phyloP scores from a whole-genome alignment of 164 flowering plant species.

The Euptelea pleiosperma region DNA sequence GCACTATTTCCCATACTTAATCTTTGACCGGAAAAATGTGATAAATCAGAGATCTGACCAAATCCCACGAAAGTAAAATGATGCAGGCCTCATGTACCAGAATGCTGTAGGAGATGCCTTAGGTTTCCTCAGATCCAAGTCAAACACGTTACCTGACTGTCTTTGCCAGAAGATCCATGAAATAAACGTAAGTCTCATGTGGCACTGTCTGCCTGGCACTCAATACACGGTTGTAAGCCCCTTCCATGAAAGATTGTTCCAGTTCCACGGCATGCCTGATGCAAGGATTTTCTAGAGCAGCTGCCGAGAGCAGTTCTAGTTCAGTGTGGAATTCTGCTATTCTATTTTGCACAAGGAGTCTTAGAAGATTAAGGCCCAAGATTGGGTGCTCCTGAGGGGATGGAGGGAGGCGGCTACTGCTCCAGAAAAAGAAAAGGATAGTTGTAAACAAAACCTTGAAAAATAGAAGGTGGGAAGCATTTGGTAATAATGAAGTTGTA shows the following conservation, averaged over 20 bases:
- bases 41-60: no score
- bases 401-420: slow-evolving; percentile 63
- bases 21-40: no score
- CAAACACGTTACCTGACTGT: slow-evolving; percentile 60
- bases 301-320: slow-evolving; percentile 67
- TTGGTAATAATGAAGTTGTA: background rate
- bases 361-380: slow-evolving; percentile 84
- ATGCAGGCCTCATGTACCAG: no score
- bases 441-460: background rate
- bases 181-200: slow-evolving; percentile 70
- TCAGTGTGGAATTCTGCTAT: slow-evolving; percentile 95
- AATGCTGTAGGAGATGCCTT: no score
- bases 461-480: background rate
- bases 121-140: no score
- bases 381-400: slow-evolving; percentile 80
- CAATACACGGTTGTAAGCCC: slow-evolving; percentile 85
- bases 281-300: slow-evolving; percentile 78
- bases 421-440: slow-evolving; percentile 21
- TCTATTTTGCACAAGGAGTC: slow-evolving; percentile 91
- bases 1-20: no score
- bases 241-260: slow-evolving; percentile 97
- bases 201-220: slow-evolving; percentile 79
- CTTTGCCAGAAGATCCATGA: slow-evolving; percentile 81
- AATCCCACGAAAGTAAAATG: no score
- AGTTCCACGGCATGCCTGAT: slow-evolving; percentile 87